A percentile compares a stretch with the other conserved stretches of the same genome.
Conservation (phyloP, 1,139 yeast genomes). For the Scheffersomyces illinoinensis region DNA sequence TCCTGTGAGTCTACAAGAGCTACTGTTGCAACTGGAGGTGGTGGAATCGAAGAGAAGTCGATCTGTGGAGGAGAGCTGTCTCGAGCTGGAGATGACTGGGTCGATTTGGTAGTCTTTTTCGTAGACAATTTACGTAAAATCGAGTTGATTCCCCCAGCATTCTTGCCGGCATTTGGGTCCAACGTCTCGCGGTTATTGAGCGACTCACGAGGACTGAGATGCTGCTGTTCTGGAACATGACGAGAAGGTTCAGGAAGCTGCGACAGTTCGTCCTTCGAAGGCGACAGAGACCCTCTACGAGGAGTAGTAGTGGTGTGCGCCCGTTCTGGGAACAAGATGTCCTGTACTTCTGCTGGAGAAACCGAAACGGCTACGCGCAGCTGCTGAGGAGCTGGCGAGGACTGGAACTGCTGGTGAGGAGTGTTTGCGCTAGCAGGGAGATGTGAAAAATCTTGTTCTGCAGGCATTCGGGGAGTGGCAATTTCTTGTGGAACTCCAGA, state of each 20-base stretch:
- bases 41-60: background rate
- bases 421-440: conserved; percentile 4
- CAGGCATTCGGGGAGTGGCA: background rate
- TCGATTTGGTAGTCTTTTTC: conserved; percentile 25
- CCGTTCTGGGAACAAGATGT: conserved; percentile 57
- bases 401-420: conserved; percentile 4
- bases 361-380: background rate
- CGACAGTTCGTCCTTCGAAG: conserved; percentile 10
- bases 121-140: conserved; percentile 41
- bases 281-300: conserved; percentile 15
- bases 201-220: conserved; percentile 27
- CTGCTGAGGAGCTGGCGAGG: conserved; percentile 1
- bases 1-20: conserved; percentile 18
- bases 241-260: conserved; percentile 8
- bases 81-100: conserved; percentile 15
- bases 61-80: conserved; percentile 8
- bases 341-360: background rate
- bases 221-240: conserved; percentile 35
- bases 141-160: conserved; percentile 33
- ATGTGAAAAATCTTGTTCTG: background rate
- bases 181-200: conserved; percentile 21
- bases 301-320: conserved; percentile 57
- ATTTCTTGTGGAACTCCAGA: background rate
- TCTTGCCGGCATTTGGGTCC: conserved; percentile 33
- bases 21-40: conserved; percentile 18